Evolutionary conservation across 1,139 yeast species (phyloP).

Genomic region (Citeromyces hawaiiensis): DNA sequence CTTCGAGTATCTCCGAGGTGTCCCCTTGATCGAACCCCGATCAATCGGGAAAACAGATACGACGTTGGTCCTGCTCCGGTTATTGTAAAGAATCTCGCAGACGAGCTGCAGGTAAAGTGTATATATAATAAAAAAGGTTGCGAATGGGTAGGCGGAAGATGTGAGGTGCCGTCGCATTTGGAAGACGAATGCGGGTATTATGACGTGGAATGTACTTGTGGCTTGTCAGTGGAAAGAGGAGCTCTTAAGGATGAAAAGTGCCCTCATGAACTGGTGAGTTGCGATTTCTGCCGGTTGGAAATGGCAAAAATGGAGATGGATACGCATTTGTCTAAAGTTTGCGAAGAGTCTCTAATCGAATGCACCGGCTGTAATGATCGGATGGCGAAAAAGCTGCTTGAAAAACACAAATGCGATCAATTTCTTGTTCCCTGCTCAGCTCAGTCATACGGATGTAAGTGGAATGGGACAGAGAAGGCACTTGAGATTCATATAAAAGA

Average conservation of each 20-base stretch:
- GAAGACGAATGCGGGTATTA: conserved; percentile 35
- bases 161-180: conserved; percentile 46
- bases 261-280: conserved; percentile 23
- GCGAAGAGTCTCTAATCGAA: conserved; percentile 21
- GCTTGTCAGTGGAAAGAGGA: conserved; percentile 4
- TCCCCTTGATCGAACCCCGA: conserved; percentile 49
- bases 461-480: conserved; percentile 23
- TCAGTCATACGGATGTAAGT: conserved; percentile 21
- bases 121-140: conserved; percentile 44
- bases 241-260: conserved; percentile 11
- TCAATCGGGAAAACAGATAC: conserved; percentile 19
- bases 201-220: conserved; percentile 28
- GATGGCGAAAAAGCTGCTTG: conserved; percentile 15
- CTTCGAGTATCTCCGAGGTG: conserved; percentile 31
- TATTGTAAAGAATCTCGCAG: conserved; percentile 43
- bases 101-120: conserved; percentile 46
- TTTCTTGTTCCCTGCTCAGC: conserved; percentile 20
- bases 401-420: conserved; percentile 21
- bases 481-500: conserved; percentile 16
- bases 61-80: conserved; percentile 52
- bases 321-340: conserved; percentile 24
- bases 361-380: conserved; percentile 19
- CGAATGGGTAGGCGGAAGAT: conserved; percentile 40
- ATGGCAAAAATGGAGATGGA: conserved; percentile 21
- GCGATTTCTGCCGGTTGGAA: conserved; percentile 24